phyloP scores from a whole-genome alignment of 2,329 filamentous ascomycete species.

The Graphilbum sp. region DNA sequence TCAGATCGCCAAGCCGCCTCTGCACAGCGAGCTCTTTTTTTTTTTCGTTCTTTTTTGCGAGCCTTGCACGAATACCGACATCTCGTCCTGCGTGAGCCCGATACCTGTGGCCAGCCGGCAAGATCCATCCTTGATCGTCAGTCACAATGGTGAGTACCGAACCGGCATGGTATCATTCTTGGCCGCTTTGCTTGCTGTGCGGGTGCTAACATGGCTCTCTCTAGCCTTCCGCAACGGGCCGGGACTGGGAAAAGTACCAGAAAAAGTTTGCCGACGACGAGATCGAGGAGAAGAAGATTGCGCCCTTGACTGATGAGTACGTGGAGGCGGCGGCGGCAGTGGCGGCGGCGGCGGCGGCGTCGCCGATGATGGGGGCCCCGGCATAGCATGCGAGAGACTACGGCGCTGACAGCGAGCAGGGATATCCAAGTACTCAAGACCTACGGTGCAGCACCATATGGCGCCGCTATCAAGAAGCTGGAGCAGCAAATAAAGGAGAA shows the following conservation, averaged over 20 bases:
- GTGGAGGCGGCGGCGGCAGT: too few species aligned
- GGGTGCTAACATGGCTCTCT: too few species aligned
- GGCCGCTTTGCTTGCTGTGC: too few species aligned
- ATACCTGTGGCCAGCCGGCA: too few species aligned
- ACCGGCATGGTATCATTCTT: too few species aligned
- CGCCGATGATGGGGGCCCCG: too few species aligned
- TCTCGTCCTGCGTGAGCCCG: not conserved
- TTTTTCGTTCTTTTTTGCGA: not conserved
- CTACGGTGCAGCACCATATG: constrained; percentile 93
- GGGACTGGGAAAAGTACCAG: constrained; percentile 97
- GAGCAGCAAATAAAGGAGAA: constrained; percentile 99
- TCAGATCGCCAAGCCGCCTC: too few species aligned
- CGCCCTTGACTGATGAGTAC: constrained; percentile 89
- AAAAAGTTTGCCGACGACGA: constrained; percentile 96
- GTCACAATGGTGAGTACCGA: not conserved
- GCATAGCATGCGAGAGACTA: too few species aligned
- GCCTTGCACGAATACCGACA: too few species aligned
- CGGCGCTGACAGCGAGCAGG: constrained; percentile 34
- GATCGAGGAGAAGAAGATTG: constrained; percentile 98
- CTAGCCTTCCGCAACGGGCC: constrained; percentile 87
- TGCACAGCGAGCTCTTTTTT: too few species aligned
- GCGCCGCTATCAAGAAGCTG: constrained; percentile 83
- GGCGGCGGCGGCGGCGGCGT: too few species aligned
- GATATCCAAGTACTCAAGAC: constrained; percentile 99
- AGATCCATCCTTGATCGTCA: not conserved